A percentile compares a stretch with the other conserved stretches of the same genome.
Conservation (phyloP, 306 rosid species). For the Abrus precatorius region DNA sequence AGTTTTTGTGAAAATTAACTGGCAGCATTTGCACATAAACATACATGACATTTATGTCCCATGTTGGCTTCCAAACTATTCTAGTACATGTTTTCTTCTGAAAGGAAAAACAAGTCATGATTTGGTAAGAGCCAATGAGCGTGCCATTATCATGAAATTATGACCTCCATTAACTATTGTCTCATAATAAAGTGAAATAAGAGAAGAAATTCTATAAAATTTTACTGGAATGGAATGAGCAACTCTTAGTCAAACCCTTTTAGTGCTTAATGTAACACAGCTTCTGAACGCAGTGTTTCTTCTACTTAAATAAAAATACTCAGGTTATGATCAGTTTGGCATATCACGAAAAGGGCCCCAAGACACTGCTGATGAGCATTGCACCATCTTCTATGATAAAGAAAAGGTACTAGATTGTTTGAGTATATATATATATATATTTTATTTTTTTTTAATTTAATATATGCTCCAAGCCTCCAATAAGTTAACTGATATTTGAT, state of each 20-base stretch:
- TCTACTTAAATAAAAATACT: conserved; percentile 35
- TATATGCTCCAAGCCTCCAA: neutral
- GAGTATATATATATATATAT: conserved; percentile 1
- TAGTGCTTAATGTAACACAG: conserved; percentile 39
- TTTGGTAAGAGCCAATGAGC: neutral
- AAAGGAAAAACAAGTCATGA: neutral
- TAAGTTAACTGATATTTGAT: conserved; percentile 6
- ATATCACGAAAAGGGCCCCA: conserved; percentile 85
- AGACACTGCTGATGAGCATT: conserved; percentile 83
- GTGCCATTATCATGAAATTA: neutral
- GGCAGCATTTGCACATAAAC: conserved; percentile 22
- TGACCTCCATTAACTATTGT: too few species aligned
- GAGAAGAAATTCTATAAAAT: neutral
- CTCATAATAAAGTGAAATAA: neutral
- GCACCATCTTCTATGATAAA: conserved; percentile 95
- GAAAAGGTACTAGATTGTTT: conserved; percentile 69
- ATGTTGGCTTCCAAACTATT: neutral
- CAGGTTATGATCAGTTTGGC: conserved; percentile 96
- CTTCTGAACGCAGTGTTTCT: conserved; percentile 26
- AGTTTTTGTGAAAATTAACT: conserved; percentile 6
- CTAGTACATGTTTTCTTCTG: neutral
- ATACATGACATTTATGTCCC: neutral
- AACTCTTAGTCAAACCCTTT: neutral
- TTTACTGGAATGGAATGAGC: neutral
- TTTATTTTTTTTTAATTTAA: conserved; percentile 27